These are phyloP conservation scores for Pseudopyricularia javanii DNA, from an alignment of 2,329 filamentous ascomycete genomes.

Conservation along the genomic window DNA sequence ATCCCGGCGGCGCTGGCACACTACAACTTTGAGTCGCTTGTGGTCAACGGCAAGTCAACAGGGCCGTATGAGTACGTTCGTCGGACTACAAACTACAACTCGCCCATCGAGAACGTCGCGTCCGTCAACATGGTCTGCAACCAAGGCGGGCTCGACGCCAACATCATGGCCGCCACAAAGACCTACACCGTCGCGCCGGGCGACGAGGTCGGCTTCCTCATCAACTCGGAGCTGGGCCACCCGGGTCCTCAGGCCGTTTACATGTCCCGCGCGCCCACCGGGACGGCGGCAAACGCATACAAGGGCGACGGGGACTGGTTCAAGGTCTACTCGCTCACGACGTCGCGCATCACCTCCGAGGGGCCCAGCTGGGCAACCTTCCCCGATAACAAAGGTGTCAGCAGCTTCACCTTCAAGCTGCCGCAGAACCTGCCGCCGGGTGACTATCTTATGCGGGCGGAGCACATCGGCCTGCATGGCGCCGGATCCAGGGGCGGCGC, in stretches of 20 bases:
- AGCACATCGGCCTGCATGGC: slow-evolving; percentile 7
- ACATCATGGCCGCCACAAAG: slow-evolving; percentile 21
- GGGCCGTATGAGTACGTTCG: slow-evolving; percentile 10
- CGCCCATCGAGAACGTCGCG: slow-evolving; percentile 24
- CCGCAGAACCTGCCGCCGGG: slow-evolving; percentile 21
- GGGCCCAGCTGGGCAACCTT: slow-evolving; percentile 1
- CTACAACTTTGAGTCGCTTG: slow-evolving; percentile 2
- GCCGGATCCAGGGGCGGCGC: slow-evolving; percentile 3
- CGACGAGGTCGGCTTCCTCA: slow-evolving; percentile 27
- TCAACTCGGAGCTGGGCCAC: slow-evolving; percentile 21
- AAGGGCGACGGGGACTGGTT: slow-evolving; percentile 8
- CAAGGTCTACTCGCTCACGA: slow-evolving; percentile 5
- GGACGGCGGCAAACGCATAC: slow-evolving; percentile 6
- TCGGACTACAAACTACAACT: slow-evolving; percentile 17
- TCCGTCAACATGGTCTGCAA: slow-evolving; percentile 26
- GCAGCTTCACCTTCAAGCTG: slow-evolving; percentile 18
- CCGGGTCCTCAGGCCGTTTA: slow-evolving; percentile 24
- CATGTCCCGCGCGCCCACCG: slow-evolving; percentile 10
- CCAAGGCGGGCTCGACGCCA: slow-evolving; percentile 14
- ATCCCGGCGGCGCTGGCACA: background rate
- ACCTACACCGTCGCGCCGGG: slow-evolving; percentile 23
- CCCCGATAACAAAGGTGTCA: background rate
- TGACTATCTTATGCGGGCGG: slow-evolving; percentile 7
- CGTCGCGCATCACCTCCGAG: background rate
- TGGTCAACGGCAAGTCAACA: slow-evolving; percentile 10